Conservation (phyloP, 2,329 filamentous ascomycete genomes). For the Xylariaceae sp. region DNA sequence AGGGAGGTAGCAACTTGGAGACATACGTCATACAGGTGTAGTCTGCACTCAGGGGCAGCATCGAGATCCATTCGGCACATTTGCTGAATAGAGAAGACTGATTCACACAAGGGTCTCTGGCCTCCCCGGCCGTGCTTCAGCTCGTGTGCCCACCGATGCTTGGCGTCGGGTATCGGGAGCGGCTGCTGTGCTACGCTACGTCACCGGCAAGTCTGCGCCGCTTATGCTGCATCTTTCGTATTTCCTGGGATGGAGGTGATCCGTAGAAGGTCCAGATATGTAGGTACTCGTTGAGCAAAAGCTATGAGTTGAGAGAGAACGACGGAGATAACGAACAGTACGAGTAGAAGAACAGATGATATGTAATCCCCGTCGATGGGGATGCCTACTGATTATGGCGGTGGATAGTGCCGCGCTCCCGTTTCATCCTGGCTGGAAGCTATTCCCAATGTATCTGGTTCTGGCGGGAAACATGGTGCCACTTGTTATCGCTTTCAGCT, state of each 20-base stretch:
- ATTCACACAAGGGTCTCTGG: not conserved
- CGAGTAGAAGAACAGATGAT: too few relatives aligned
- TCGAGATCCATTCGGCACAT: not conserved
- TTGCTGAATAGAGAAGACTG: not conserved
- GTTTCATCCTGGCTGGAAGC: not conserved
- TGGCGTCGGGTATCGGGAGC: not conserved
- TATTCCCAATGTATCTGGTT: not conserved
- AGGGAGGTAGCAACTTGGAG: not conserved
- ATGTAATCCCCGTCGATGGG: too few relatives aligned
- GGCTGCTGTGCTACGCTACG: not conserved
- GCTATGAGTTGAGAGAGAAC: too few relatives aligned
- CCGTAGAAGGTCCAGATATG: not conserved
- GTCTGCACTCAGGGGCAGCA: not conserved
- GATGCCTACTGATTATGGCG: not conserved
- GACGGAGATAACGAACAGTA: too few relatives aligned
- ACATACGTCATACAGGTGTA: not conserved
- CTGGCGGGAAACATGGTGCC: not conserved
- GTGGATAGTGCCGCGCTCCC: not conserved
- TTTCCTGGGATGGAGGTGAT: not conserved
- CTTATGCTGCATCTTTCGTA: not conserved
- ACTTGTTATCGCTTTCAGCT: not conserved
- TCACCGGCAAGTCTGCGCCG: not conserved
- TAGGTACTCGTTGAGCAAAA: too few relatives aligned
- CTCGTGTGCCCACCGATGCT: not conserved
- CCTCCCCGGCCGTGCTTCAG: not conserved